These are phyloP conservation scores for Sugiyamaella marilandica DNA, from an alignment of 805 yeast genomes.

Conservation along the genomic window DNA sequence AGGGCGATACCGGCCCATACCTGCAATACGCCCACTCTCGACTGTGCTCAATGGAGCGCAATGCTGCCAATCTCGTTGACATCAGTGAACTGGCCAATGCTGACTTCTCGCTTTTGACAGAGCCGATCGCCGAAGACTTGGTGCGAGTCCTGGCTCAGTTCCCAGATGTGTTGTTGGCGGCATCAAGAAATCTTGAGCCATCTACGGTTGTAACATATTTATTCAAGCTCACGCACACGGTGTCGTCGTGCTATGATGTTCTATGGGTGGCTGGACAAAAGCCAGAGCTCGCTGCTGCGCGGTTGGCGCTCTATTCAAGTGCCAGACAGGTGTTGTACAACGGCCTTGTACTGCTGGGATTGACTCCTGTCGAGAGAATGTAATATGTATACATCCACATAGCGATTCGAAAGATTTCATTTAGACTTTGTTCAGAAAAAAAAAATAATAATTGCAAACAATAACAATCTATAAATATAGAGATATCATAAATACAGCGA, in stretches of 20 bases:
- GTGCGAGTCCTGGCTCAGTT: conserved; percentile 79
- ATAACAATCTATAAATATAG: neutral
- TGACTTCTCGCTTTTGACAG: conserved; percentile 58
- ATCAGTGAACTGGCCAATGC: conserved; percentile 35
- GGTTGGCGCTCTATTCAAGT: conserved; percentile 84
- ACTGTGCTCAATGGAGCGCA: conserved; percentile 89
- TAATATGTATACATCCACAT: conserved; percentile 33
- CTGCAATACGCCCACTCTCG: conserved; percentile 98
- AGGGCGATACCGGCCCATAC: conserved; percentile 99
- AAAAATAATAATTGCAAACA: no score
- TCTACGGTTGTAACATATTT: conserved; percentile 90
- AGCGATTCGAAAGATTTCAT: no score
- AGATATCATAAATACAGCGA: neutral
- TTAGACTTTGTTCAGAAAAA: no score
- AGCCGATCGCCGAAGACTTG: conserved; percentile 65
- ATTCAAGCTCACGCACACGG: conserved; percentile 87
- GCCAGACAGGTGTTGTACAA: conserved; percentile 86
- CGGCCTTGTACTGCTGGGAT: conserved; percentile 85
- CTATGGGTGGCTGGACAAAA: conserved; percentile 97
- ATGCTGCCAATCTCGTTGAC: conserved; percentile 41
- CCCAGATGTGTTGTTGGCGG: conserved; percentile 83
- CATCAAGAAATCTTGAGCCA: conserved; percentile 83
- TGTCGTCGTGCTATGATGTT: conserved; percentile 92
- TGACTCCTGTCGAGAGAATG: conserved; percentile 99
- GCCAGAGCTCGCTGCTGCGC: conserved; percentile 77